Evolutionary conservation across 2,329 filamentous ascomycete species (phyloP).

Genomic region (Curvularia hawaiiensis): DNA sequence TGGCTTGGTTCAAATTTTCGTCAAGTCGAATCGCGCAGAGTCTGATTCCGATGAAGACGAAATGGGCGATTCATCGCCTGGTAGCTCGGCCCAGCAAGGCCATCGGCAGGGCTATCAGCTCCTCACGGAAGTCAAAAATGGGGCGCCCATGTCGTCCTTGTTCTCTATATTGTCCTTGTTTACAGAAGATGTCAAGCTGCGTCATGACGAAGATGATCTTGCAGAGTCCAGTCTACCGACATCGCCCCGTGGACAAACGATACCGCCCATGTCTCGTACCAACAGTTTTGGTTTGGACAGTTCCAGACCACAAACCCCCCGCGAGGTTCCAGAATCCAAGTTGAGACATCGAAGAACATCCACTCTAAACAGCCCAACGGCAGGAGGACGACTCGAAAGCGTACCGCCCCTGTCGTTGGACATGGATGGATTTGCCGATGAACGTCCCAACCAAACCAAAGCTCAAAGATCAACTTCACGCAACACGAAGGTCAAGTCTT

Average conservation of each 20-base stretch:
- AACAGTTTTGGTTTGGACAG: slow-evolving; percentile 41
- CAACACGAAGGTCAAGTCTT: slow-evolving; percentile 66
- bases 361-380: slow-evolving; percentile 43
- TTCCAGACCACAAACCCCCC: slow-evolving; percentile 41
- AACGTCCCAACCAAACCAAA: slow-evolving; percentile 29
- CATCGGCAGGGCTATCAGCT: slow-evolving; percentile 89
- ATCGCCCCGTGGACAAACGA: slow-evolving; percentile 28
- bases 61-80: slow-evolving; percentile 48
- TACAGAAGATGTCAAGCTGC: slow-evolving; percentile 88
- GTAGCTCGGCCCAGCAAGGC: slow-evolving; percentile 65
- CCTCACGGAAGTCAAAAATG: slow-evolving; percentile 95
- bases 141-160: slow-evolving; percentile 95
- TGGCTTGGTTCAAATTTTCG: slow-evolving; percentile 95
- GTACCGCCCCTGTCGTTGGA: slow-evolving; percentile 81
- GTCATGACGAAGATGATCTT: slow-evolving; percentile 71
- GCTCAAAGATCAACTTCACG: slow-evolving; percentile 33
- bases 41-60: slow-evolving; percentile 52
- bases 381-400: slow-evolving; percentile 52
- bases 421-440: slow-evolving; percentile 30
- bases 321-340: slow-evolving; percentile 24
- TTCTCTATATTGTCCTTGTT: slow-evolving; percentile 98
- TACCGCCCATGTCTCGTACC: slow-evolving; percentile 32
- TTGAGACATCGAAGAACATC: slow-evolving; percentile 37
- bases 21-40: slow-evolving; percentile 74
- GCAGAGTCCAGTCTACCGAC: slow-evolving; percentile 34